Base-by-base conservation (phyloP, 306 rosid species). In the Argentina anserina region DNA sequence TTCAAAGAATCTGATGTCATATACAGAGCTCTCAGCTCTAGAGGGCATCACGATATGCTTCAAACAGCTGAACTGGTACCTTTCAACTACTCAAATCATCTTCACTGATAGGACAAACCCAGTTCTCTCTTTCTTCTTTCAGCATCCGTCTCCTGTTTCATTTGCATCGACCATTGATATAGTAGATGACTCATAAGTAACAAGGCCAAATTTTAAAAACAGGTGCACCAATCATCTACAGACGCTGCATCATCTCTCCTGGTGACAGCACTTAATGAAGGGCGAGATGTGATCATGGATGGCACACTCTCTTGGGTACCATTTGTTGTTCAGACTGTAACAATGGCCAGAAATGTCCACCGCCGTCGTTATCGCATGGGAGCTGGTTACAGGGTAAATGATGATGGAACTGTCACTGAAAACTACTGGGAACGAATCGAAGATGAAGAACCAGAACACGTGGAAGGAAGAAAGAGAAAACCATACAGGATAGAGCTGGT, bases 191-290 rank as follows among this genome's bases (percentile, higher is more conserved):
- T 13, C 25, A 28, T 28, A 67, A 55, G 21, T 70, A 39, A 55
- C 75, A 26, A 23, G 25, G 26, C 67, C 67, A 33, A 61, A 18
- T 47, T 73, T 45, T n/a, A n/a, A 40, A 76, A 84, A 86, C 82
- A 93, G 98, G 98, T 93, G 23, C 98, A 93, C 81, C 98, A 93
- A 84, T 90, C 97, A 64, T 93, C 98, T 17, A 87, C 98, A 14
- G 97, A 93, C 68, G 98, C 98, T 61, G 98, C 98, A 63, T 90
- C 98, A 73, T 93, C 98, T 43, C 93, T 93, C 28, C 74, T 93
- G 36, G 98, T 93, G 69, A 93, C 98, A 53, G 98, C 96, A 37
- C 81, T 93, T 28, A 93, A 93, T 43, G 97, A 95, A 76, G 99
- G 99, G 63, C 42, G 99, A 63, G 97, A 91, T 62, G 99, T 91